Evolutionary conservation across 2,329 filamentous ascomycete genomes (phyloP).

Genomic region (Hypoxylon sp.): DNA sequence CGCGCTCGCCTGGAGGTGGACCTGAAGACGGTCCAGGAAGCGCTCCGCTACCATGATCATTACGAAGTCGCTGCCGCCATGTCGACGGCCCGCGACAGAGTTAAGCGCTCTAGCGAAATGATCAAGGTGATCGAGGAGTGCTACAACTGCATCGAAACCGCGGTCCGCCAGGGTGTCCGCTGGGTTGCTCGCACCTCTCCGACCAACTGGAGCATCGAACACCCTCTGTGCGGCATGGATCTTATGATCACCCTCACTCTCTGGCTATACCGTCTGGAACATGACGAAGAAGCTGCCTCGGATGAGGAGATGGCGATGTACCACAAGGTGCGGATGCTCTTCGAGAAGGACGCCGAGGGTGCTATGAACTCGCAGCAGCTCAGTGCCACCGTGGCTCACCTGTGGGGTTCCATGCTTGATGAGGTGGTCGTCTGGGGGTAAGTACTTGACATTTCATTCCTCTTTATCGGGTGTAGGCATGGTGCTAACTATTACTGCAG

Average conservation of each 20-base stretch:
- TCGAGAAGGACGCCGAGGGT: slow-evolving; percentile 89
- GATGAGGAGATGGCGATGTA: slow-evolving; percentile 90
- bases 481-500: slow-evolving; percentile 62
- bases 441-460: slow-evolving; percentile 68
- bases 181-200: slow-evolving; percentile 98
- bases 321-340: slow-evolving; percentile 87
- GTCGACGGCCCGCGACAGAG: slow-evolving; percentile 91
- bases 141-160: slow-evolving; percentile 97
- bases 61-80: slow-evolving; percentile 97
- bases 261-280: slow-evolving; percentile 99
- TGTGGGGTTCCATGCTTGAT: slow-evolving; percentile 98
- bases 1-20: slow-evolving; percentile 92
- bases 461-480: not conserved
- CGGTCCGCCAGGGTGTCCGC: slow-evolving; percentile 90
- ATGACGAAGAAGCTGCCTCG: slow-evolving; percentile 90
- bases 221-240: slow-evolving; percentile 94
- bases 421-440: slow-evolving; percentile 99
- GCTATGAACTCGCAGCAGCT: slow-evolving; percentile 77
- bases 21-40: slow-evolving; percentile 94
- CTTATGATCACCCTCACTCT: slow-evolving; percentile 97
- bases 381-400: slow-evolving; percentile 91
- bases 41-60: slow-evolving; percentile 93
- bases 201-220: slow-evolving; percentile 98
- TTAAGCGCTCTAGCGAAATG: slow-evolving; percentile 96
- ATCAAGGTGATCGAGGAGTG: slow-evolving; percentile 98